Evolutionary conservation across 2,329 filamentous ascomycete species (phyloP).

Genomic region (Bipolaris bicolor): DNA sequence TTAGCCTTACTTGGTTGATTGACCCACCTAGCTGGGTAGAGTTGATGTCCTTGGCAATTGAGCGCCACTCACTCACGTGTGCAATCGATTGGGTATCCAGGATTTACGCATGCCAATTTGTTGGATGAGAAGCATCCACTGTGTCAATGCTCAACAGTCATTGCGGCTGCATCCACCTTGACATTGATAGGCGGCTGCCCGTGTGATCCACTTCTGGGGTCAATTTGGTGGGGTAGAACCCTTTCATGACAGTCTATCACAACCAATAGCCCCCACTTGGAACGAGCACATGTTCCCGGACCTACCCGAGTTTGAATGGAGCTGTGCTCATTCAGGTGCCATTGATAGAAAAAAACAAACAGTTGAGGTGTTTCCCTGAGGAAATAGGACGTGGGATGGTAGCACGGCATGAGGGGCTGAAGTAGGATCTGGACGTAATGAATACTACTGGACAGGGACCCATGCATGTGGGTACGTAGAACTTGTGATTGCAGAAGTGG

Average conservation of each 20-base stretch:
- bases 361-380: neutral
- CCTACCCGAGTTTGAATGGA: neutral
- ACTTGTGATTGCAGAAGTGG: neutral
- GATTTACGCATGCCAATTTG: constrained; percentile 20
- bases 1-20: neutral
- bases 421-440: neutral
- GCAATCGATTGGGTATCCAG: constrained; percentile 16
- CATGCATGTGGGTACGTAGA: neutral
- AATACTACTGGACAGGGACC: neutral
- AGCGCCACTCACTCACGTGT: constrained; percentile 25
- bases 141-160: constrained; percentile 6
- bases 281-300: constrained; percentile 13
- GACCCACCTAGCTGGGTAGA: neutral
- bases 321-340: neutral
- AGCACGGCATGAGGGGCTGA: neutral
- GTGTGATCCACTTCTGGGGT: constrained; percentile 17
- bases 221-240: constrained; percentile 5
- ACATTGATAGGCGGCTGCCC: constrained; percentile 8
- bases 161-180: constrained; percentile 11
- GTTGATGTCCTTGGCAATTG: constrained; percentile 13
- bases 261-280: constrained; percentile 17
- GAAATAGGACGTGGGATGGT: constrained; percentile 5
- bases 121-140: constrained; percentile 15
- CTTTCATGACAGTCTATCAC: neutral
- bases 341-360: constrained; percentile 5